phyloP scores from a whole-genome alignment of 2,329 filamentous ascomycete species.

The Aspergillus neoniger region DNA sequence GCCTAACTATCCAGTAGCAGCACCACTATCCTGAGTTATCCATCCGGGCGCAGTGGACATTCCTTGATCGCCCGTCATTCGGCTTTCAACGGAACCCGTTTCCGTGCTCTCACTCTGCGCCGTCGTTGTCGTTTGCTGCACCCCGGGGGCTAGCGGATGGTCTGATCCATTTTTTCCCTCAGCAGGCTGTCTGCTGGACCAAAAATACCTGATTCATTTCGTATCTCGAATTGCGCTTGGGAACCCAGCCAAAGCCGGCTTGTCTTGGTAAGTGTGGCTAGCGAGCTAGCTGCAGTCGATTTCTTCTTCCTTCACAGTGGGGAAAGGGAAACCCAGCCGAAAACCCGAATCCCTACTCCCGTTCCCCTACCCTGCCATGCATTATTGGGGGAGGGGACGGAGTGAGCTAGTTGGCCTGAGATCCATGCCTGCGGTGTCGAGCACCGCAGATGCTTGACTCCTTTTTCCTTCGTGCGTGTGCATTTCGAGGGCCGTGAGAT shows the following conservation, averaged over 20 bases:
- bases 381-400: not conserved
- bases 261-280: constrained; percentile 2
- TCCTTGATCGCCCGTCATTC: not conserved
- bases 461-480: not conserved
- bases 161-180: constrained; percentile 1
- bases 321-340: not conserved
- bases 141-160: not conserved
- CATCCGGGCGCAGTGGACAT: not conserved
- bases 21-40: not conserved
- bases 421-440: not conserved
- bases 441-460: not conserved
- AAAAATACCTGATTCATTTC: not conserved
- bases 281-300: constrained; percentile 2
- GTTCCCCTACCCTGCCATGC: not conserved
- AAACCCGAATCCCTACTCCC: not conserved
- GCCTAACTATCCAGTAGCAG: not conserved
- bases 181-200: not conserved
- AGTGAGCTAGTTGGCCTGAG: constrained; percentile 1
- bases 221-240: not conserved
- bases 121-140: constrained; percentile 4
- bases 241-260: not conserved
- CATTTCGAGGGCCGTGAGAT: not conserved
- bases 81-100: constrained; percentile 6
- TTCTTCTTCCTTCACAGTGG: not conserved
- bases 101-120: not conserved